These are phyloP conservation scores for Parachlorella kessleri DNA, from an alignment of 139 green algal genomes.

Conservation along the genomic window DNA sequence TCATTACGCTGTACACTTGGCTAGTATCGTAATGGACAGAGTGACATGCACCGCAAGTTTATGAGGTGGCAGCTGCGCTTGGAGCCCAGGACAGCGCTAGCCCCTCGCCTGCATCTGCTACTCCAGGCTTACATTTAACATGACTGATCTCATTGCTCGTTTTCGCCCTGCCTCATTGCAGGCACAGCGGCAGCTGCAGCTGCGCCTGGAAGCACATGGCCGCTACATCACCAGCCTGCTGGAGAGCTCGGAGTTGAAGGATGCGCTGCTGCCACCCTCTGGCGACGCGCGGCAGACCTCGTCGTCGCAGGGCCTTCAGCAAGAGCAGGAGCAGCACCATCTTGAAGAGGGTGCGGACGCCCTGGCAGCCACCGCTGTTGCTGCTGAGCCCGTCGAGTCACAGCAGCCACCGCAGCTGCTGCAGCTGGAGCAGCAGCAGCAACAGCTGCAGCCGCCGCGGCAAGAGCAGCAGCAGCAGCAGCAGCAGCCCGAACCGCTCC, in stretches of 20 bases:
- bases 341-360: background rate
- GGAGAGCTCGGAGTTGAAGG: constrained; percentile 8
- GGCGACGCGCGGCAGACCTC: background rate
- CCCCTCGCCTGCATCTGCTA: no score
- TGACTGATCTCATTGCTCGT: no score
- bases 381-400: background rate
- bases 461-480: background rate
- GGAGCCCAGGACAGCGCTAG: no score
- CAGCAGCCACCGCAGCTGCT: background rate
- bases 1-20: no score
- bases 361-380: background rate
- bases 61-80: no score
- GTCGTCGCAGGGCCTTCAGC: background rate
- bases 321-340: background rate
- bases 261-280: background rate
- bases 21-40: no score
- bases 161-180: no score
- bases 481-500: background rate
- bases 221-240: constrained; percentile 84
- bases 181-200: constrained; percentile 89
- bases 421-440: background rate
- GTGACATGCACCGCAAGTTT: no score
- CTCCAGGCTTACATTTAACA: no score
- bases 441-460: background rate
- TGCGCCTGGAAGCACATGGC: constrained; percentile 88